Base-by-base conservation (phyloP, 768 basidiomycete species). In the Trametes cingulata region DNA sequence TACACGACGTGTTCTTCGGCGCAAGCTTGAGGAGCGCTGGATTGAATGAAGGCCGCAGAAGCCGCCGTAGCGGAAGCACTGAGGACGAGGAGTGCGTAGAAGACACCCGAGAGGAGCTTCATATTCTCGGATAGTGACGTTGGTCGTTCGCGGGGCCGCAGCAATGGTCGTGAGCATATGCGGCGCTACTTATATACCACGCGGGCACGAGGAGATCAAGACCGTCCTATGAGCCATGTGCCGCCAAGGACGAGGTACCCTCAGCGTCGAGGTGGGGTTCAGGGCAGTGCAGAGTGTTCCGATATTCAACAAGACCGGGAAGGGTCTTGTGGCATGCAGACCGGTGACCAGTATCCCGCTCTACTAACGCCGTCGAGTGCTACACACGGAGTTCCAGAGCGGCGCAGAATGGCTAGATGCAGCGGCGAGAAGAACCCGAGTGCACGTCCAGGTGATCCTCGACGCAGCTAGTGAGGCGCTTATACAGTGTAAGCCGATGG, bases 1-100 rank as follows among this genome's bases (percentile, higher is more conserved):
- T 75, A 69, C 12, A 37, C 56, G 55, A 66, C 35, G 1, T 33
- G 17, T 40, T 55, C 54, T 15, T 36, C 19, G n/a, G 42, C 25
- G 47, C 54, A 59, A 3, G 14, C 25, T 10, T 48, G 15, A 1
- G 43, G 33, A 9, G 33, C 35, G 8, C 36, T 33, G 0, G 54
- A 42, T 17, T 29, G 50, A 15, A 60, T 52, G 43, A 52, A 51
- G 1, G 58, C 58, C 8, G 37, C 60, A 17, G 51, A 56, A 17
- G 37, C 27, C 10, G 59, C 36, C 2, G 51, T 8, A 5, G 20
- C 27, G 24, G 22, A 36, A 2, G n/a, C 39, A 29, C 29, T 10
- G 29, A 33, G 29, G 6, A 33, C 10, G 29, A 41, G 25, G n/a
- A 39, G 42, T 13, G 7, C 29, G 56, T n/a, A n/a, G n/a, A n/a